Base-by-base conservation (phyloP, 2,329 filamentous ascomycete genomes). In the Dothideomycetes sp. region DNA sequence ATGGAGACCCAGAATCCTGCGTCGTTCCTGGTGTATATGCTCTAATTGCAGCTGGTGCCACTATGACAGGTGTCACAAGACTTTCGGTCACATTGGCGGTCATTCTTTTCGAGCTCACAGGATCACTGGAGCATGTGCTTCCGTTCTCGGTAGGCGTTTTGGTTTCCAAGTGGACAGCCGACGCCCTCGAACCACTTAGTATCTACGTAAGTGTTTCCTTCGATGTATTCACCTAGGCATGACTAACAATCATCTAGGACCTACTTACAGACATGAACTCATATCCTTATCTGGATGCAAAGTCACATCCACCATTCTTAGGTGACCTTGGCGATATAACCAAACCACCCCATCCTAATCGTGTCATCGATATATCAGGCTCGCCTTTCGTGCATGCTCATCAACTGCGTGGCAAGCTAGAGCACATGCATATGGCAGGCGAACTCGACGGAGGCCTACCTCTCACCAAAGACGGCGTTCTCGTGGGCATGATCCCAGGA, bases 1-100 rank as follows among this genome's bases (percentile, higher is more conserved):
- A 74, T 38, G 75, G 65, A 11, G 70, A 78, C 27, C 78, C 84
- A 22, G 82, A 85, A 44, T 81, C 82, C 2, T 96, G 91, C 58
- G 85, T 98, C 33, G 88, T 93, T 33, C 91, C 91, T 1, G 91
- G 91, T n/a, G 86, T 96, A 0, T 98, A 98, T 58, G 91, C 87
- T 1, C 73, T 98, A 45, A 86, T 95, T 44, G 89, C 88, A 12
- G 91, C 91, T 30, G 91, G 91, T 12, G 87, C 91, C 2, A 95
- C 89, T 22, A 96, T 98, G 91, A 96, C 89, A 51, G 91, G 91
- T 35, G 91, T 96, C 2, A 98, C 91, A 2, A 76, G 91, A 35
- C 65, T 98, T 1, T 94, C 88, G 0, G 85, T 98, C 16, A 96
- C 91, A 0, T 70, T 98, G 7, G 88, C 87, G 0, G 87, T 96